Conservation (phyloP, 1,139 yeast species). For the Meyerozyma elateridarum region DNA sequence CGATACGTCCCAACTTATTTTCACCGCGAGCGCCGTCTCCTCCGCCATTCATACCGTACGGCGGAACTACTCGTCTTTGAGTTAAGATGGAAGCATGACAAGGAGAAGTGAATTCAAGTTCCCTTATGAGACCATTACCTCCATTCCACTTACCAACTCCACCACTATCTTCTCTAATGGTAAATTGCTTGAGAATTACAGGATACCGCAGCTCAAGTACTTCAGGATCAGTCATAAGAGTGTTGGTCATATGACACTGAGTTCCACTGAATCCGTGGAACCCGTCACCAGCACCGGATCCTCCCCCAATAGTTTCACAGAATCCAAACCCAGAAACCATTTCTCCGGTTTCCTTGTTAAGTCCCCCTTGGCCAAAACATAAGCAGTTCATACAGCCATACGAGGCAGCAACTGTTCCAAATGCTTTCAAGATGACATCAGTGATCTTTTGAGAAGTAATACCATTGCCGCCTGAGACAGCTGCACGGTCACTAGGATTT, state of each 20-base stretch:
- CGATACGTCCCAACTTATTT: constrained; percentile 9
- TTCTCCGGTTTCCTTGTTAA: constrained; percentile 26
- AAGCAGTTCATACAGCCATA: constrained; percentile 43
- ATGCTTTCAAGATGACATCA: constrained; percentile 37
- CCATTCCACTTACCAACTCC: constrained; percentile 35
- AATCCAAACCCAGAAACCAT: constrained; percentile 41
- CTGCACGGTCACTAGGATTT: constrained; percentile 39
- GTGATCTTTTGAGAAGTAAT: constrained; percentile 45
- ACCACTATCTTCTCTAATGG: constrained; percentile 29
- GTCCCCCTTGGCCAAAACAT: constrained; percentile 43
- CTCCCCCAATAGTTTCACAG: constrained; percentile 46
- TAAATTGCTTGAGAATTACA: constrained; percentile 24
- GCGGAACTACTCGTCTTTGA: constrained; percentile 19
- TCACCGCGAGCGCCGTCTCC: no score
- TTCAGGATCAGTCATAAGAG: constrained; percentile 39
- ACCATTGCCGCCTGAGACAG: constrained; percentile 47
- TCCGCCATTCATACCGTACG: constrained; percentile 21
- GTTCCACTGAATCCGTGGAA: constrained; percentile 35
- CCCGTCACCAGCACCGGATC: constrained; percentile 38
- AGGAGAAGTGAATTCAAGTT: constrained; percentile 16
- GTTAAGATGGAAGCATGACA: constrained; percentile 19
- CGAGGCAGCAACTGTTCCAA: constrained; percentile 39
- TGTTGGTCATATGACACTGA: constrained; percentile 44
- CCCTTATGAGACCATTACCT: constrained; percentile 24
- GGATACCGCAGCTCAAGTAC: constrained; percentile 36